phyloP scores from a whole-genome alignment of 2,329 filamentous ascomycete genomes.

The Alternaria ethzedia region DNA sequence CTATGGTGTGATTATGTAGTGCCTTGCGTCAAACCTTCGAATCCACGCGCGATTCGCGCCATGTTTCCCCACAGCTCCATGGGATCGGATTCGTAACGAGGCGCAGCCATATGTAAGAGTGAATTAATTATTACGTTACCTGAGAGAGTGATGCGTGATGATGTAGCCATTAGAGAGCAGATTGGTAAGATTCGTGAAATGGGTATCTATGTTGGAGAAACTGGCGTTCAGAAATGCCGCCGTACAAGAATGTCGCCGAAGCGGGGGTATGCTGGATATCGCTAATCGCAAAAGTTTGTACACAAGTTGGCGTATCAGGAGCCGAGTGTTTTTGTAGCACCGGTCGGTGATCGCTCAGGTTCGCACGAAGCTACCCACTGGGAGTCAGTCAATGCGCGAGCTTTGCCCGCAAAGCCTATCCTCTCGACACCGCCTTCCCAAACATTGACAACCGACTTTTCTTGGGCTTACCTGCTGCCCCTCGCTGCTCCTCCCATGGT shows the following conservation, averaged over 20 bases:
- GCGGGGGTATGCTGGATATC: slow-evolving; percentile 1
- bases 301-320: background rate
- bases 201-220: slow-evolving; percentile 10
- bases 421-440: slow-evolving; percentile 12
- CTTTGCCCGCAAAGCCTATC: slow-evolving; percentile 12
- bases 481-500: slow-evolving; percentile 38
- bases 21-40: background rate
- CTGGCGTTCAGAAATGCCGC: background rate
- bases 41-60: background rate
- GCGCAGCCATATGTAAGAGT: background rate
- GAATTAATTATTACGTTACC: background rate
- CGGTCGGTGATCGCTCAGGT: background rate
- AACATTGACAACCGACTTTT: slow-evolving; percentile 39
- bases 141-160: background rate
- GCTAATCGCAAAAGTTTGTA: slow-evolving; percentile 1
- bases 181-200: slow-evolving; percentile 6
- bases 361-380: slow-evolving; percentile 12
- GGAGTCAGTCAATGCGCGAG: slow-evolving; percentile 8
- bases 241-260: slow-evolving; percentile 1
- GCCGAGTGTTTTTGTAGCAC: background rate
- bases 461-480: slow-evolving; percentile 35
- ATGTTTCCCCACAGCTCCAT: background rate
- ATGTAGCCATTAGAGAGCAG: background rate
- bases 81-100: background rate
- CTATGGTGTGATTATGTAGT: background rate